Base-by-base conservation (phyloP, 2,329 filamentous ascomycete genomes). In the Chaetomiaceae sp. region DNA sequence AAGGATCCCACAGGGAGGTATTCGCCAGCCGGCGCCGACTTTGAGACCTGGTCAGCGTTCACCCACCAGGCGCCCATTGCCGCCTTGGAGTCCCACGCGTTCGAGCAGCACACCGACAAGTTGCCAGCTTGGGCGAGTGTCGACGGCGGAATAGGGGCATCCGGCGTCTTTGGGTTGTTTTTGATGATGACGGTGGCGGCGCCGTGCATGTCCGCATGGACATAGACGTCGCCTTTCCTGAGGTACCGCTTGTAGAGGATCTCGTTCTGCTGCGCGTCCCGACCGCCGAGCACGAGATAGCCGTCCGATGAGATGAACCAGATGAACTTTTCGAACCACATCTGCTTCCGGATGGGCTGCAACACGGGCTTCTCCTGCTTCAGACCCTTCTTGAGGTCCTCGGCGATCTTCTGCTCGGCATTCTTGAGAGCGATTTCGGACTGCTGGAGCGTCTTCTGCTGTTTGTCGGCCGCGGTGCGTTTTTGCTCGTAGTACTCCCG, bases 1-100 rank as follows among this genome's bases (percentile, higher is more conserved):
- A 99, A 96, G 0, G 58, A 82, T 17, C 92, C 94, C 0, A 81
- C 77, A 0, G 84, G 81, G 6, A 99, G 71, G 62, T 89, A 92
- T 61, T 95, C 91, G 22, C 92, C 92, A 0, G 81, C 83, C 1
- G 84, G 78, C 0, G 87, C 85, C 31, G 84, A 89, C 71, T 97
- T 97, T 9, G 88, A 90, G 0, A 99, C 89, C 68, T 97, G 91
- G 50, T 92, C 85, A 2, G 89, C 87, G 57, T 86, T 84, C 0
- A 95, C 92, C 94, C 94, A 99, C 87, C 89, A 99, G 8, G 92
- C 91, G 17, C 88, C 87, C 88, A 97, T 95, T 15, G 90, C 83
- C 8, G 92, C 92, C 69, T 99, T 99, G 1, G 89, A 92, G 56
- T 97, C 94, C 94, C 94, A 99, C 0, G 92, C 94, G 53, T 37